A percentile compares a stretch with the other conserved stretches of the same genome.
Evolutionary conservation across 2,329 filamentous ascomycete species (phyloP).

Genomic region (Fusarium sororula): DNA sequence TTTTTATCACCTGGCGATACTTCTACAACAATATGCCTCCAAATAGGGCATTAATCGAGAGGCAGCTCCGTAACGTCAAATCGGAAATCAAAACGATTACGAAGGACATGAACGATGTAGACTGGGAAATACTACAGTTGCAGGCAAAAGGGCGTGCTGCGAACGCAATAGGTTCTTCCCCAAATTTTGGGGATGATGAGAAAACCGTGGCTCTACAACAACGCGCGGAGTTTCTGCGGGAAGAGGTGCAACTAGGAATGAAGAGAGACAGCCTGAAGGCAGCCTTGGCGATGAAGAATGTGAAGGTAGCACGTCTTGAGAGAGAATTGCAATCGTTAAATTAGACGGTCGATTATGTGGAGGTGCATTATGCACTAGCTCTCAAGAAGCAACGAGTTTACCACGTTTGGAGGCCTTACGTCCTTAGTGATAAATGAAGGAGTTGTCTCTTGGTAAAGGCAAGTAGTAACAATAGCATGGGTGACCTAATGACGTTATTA

Average conservation of each 20-base stretch:
- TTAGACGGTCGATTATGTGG: fast-evolving
- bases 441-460: background rate
- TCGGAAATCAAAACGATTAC: background rate
- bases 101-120: background rate
- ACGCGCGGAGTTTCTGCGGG: background rate
- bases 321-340: background rate
- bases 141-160: background rate
- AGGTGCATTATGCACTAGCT: background rate
- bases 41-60: fast-evolving
- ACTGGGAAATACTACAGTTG: background rate
- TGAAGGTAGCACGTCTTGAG: background rate
- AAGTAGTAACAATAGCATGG: background rate
- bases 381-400: background rate
- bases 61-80: background rate
- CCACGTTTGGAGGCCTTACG: fast-evolving
- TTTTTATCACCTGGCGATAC: background rate
- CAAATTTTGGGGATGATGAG: fast-evolving
- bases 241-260: background rate
- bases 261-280: background rate
- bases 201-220: background rate
- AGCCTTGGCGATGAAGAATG: no score
- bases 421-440: fast-evolving
- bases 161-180: background rate
- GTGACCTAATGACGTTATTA: background rate
- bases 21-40: background rate